A percentile compares a stretch with the other conserved stretches of the same genome.
Conservation (phyloP, 345 rosid species). For the Arabis hirsuta region DNA sequence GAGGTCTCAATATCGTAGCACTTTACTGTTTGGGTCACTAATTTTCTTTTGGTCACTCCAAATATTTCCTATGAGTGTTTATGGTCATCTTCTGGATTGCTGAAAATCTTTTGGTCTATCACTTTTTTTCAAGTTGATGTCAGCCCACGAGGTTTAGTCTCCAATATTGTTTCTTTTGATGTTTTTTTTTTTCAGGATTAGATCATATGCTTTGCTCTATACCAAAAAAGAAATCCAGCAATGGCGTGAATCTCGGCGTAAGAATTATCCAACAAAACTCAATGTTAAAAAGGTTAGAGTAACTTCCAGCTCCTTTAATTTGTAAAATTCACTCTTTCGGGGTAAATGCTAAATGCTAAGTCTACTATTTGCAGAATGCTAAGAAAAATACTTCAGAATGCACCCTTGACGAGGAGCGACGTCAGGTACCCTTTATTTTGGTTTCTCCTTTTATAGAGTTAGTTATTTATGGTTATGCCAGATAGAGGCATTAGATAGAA, state of each 20-base stretch:
- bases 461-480: not conserved
- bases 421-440: slow-evolving; percentile 59
- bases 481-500: slow-evolving; percentile 3
- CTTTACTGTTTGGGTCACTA: slow-evolving; percentile 23
- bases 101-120: slow-evolving; percentile 10
- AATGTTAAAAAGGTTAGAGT: slow-evolving; percentile 63
- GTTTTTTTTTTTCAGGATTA: slow-evolving; percentile 38
- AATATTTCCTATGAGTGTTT: not conserved
- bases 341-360: slow-evolving; percentile 31
- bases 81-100: not conserved
- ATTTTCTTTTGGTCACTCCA: slow-evolving; percentile 11
- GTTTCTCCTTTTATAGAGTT: slow-evolving; percentile 19
- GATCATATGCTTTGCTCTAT: slow-evolving; percentile 53
- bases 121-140: slow-evolving; percentile 22
- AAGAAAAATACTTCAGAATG: slow-evolving; percentile 42
- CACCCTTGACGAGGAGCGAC: slow-evolving; percentile 54
- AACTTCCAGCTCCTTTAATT: slow-evolving; percentile 21
- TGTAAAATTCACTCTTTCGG: slow-evolving; percentile 8
- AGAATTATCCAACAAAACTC: slow-evolving; percentile 67
- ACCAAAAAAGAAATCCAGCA: slow-evolving; percentile 68
- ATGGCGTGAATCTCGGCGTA: slow-evolving; percentile 87
- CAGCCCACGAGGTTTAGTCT: slow-evolving; percentile 7
- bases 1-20: slow-evolving; percentile 17
- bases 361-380: slow-evolving; percentile 54
- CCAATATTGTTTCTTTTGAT: slow-evolving; percentile 24